A percentile compares a stretch with the other conserved stretches of the same genome.
These are phyloP conservation scores for Pythium phragmitis DNA, from an alignment of 352 stramenopile genomes.

Conservation along the genomic window DNA sequence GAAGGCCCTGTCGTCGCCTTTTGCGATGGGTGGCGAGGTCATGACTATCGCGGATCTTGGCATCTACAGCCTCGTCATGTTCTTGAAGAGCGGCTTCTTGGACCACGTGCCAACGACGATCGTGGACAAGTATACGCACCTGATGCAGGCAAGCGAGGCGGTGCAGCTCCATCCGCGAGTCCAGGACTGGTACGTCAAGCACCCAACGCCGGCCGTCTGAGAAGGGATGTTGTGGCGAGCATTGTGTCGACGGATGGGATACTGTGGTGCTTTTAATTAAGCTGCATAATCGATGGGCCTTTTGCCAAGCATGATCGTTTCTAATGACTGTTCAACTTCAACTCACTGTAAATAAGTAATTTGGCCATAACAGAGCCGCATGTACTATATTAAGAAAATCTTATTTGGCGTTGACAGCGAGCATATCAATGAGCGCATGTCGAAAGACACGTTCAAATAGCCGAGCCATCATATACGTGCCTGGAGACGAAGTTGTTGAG, in stretches of 20 bases:
- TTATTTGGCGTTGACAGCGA: too few species aligned
- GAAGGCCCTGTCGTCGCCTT: neutral
- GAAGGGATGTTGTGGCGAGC: neutral
- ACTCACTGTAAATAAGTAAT: too few species aligned
- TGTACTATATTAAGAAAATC: too few species aligned
- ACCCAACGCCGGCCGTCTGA: neutral
- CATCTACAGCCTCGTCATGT: conserved; percentile 40
- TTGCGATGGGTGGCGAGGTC: conserved; percentile 29
- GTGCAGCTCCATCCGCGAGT: conserved; percentile 16
- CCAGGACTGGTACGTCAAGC: conserved; percentile 13
- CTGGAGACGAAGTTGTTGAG: too few species aligned
- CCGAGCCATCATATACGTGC: too few species aligned
- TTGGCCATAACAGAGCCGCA: too few species aligned
- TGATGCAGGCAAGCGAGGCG: neutral
- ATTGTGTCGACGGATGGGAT: neutral
- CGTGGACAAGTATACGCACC: conserved; percentile 7
- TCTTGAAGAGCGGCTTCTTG: conserved; percentile 12
- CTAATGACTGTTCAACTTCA: too few species aligned
- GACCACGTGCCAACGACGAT: conserved; percentile 18
- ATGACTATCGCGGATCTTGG: conserved; percentile 51
- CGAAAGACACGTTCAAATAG: too few species aligned
- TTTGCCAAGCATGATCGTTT: too few species aligned
- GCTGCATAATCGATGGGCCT: too few species aligned
- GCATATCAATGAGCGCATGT: too few species aligned
- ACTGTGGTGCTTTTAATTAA: too few species aligned